Evolutionary conservation across 306 rosid genomes (phyloP).

Genomic region (Carpinus viminea): DNA sequence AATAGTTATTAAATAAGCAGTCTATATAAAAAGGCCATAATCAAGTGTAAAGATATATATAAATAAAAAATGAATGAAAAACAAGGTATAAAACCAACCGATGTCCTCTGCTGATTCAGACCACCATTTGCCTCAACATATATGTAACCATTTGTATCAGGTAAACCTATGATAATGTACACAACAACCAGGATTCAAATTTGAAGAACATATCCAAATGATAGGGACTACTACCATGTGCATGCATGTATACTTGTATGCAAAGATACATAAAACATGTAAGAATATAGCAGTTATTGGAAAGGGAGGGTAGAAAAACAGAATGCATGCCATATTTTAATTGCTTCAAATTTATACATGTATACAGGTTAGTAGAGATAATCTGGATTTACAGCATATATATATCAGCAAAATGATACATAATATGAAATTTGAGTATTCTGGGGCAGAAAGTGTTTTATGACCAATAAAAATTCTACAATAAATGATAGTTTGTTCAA

Average conservation of each 20-base stretch:
- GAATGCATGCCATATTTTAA: not conserved
- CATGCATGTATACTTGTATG: not conserved
- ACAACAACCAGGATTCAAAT: slow-evolving; percentile 8
- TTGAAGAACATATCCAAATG: slow-evolving; percentile 7
- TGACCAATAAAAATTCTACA: not conserved
- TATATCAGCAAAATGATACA: not conserved
- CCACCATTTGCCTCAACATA: slow-evolving; percentile 98
- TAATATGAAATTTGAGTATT: not conserved
- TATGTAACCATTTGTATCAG: slow-evolving; percentile 92
- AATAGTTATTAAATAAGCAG: slow-evolving; percentile 19
- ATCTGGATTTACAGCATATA: not conserved
- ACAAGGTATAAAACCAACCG: slow-evolving; percentile 55
- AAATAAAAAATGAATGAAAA: slow-evolving; percentile 19
- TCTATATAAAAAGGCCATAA: slow-evolving; percentile 9
- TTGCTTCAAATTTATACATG: not conserved
- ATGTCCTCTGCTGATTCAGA: slow-evolving; percentile 93
- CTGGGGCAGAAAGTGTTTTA: not conserved
- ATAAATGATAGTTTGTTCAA: not conserved
- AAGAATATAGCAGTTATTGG: not conserved
- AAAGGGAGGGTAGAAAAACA: not conserved
- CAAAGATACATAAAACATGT: not conserved
- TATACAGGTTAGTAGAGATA: not conserved
- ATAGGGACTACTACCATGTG: not conserved
- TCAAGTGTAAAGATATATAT: not conserved
- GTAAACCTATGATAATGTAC: slow-evolving; percentile 50